These are phyloP conservation scores for Lenwebbia sp. DNA, from an alignment of 345 rosid genomes.

Conservation along the genomic window DNA sequence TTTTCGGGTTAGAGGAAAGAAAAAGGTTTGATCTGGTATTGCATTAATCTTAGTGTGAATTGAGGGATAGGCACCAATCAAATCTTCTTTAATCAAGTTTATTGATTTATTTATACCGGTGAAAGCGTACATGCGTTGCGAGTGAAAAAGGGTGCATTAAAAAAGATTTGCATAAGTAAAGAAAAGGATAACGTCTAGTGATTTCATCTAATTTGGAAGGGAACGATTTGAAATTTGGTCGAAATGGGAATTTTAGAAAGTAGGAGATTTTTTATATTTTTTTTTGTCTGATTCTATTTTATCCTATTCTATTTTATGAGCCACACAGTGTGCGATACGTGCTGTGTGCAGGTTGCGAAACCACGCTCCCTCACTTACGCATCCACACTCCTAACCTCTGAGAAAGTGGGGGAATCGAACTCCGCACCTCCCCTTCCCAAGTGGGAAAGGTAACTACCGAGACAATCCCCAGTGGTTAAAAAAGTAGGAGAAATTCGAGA, in stretches of 20 bases:
- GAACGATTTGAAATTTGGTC: neutral
- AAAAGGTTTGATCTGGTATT: neutral
- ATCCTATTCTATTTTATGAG: too few relatives aligned
- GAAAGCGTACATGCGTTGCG: neutral
- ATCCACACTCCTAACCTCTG: too few relatives aligned
- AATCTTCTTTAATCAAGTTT: neutral
- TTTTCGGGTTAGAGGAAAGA: neutral
- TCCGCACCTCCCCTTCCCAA: too few relatives aligned
- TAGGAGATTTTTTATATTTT: neutral
- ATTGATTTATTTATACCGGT: neutral
- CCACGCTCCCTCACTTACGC: too few relatives aligned
- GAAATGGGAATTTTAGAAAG: neutral
- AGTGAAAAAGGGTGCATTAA: fast-evolving
- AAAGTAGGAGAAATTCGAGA: neutral
- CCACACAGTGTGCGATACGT: too few relatives aligned
- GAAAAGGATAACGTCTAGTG: neutral
- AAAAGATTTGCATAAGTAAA: neutral
- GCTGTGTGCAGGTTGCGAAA: too few relatives aligned
- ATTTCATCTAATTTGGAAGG: neutral
- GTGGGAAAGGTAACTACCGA: too few relatives aligned
- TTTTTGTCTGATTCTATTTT: too few relatives aligned
- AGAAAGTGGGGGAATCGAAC: too few relatives aligned
- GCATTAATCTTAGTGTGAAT: too few relatives aligned
- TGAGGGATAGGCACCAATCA: neutral
- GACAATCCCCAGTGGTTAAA: neutral